phyloP scores from a whole-genome alignment of 495 filamentous ascomycete species.

The Aspergillus biplanus region DNA sequence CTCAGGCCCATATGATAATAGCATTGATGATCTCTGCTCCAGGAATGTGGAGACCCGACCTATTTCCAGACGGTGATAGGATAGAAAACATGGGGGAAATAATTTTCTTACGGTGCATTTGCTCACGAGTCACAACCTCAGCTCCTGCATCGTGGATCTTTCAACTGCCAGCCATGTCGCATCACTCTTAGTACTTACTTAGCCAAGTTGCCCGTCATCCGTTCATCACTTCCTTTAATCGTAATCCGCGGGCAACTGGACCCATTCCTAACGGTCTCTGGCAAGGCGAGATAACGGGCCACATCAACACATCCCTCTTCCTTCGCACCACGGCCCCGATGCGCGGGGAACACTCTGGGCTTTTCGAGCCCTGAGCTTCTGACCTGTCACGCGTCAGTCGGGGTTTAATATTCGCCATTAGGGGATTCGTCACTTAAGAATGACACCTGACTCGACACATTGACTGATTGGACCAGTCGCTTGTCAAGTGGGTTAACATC shows the following conservation, averaged over 20 bases:
- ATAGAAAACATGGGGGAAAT: background rate
- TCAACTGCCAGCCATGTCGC: background rate
- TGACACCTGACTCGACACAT: conserved; percentile 21
- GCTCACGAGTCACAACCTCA: background rate
- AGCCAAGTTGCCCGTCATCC: background rate
- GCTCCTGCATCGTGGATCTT: background rate
- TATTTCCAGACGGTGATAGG: conserved; percentile 1
- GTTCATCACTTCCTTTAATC: background rate
- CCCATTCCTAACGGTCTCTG: conserved; percentile 20
- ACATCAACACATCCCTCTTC: background rate
- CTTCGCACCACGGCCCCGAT: background rate
- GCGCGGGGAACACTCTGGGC: background rate
- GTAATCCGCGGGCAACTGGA: background rate
- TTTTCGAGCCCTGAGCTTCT: conserved; percentile 22
- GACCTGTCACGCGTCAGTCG: conserved; percentile 45
- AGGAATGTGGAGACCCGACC: conserved; percentile 18
- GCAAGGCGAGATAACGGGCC: background rate
- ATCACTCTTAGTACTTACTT: background rate
- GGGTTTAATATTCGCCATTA: conserved; percentile 15
- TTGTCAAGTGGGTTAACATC: conserved; percentile 3
- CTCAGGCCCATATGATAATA: background rate
- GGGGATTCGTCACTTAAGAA: conserved; percentile 18
- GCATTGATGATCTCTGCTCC: background rate
- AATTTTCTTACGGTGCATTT: background rate
- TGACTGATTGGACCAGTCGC: conserved; percentile 14